phyloP scores from a whole-genome alignment of 129 eudicot genomes.

The Helichrysum umbraculigerum region DNA sequence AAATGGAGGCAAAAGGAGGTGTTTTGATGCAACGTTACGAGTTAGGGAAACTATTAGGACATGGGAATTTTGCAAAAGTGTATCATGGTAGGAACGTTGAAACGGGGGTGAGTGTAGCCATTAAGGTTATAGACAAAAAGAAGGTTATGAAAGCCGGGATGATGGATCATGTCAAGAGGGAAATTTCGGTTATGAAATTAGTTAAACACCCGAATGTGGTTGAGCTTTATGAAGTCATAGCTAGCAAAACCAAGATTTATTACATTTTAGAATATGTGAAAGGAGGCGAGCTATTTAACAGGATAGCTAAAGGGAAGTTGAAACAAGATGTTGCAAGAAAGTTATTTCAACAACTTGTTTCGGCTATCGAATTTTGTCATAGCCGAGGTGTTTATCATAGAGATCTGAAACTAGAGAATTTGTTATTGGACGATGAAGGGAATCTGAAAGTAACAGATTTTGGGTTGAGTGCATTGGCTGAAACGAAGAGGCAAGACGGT shows the following conservation, averaged over 20 bases:
- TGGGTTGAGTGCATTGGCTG: constrained; percentile 29
- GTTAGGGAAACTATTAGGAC: constrained; percentile 19
- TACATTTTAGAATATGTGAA: constrained; percentile 20
- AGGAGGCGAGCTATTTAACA: constrained; percentile 25
- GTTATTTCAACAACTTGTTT: constrained; percentile 13
- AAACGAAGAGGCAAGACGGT: constrained; percentile 29
- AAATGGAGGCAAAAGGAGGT: not conserved
- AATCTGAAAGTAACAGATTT: constrained; percentile 27
- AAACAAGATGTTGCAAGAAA: constrained; percentile 16
- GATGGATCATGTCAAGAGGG: constrained; percentile 23
- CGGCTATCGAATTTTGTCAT: constrained; percentile 10
- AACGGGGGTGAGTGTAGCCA: constrained; percentile 22
- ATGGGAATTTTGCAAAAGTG: constrained; percentile 27
- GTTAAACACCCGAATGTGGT: constrained; percentile 21
- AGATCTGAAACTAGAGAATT: constrained; percentile 22
- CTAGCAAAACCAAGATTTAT: constrained; percentile 24
- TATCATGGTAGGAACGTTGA: constrained; percentile 20
- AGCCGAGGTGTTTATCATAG: constrained; percentile 23
- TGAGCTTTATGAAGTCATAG: constrained; percentile 16
- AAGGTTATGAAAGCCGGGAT: constrained; percentile 15
- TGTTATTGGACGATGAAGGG: constrained; percentile 27
- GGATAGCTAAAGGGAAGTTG: constrained; percentile 17
- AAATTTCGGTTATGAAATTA: constrained; percentile 19
- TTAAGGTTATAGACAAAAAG: constrained; percentile 18
- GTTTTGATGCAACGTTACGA: constrained; percentile 29